Evolutionary conservation across 345 rosid species (phyloP).

Genomic region (Murraya koenigii): DNA sequence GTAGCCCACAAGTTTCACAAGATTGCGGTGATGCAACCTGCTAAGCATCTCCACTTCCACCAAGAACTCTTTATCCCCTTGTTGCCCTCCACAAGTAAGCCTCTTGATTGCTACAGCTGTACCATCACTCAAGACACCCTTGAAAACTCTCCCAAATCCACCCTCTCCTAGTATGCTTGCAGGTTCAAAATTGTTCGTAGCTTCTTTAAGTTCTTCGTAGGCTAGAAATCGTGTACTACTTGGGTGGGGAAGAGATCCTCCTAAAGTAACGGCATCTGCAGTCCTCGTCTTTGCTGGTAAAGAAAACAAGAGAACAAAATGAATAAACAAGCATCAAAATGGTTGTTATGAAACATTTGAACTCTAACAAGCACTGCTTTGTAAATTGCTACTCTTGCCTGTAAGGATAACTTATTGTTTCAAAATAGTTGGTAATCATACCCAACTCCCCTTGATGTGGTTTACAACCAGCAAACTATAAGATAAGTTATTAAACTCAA

Average conservation of each 20-base stretch:
- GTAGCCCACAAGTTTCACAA: constrained; percentile 98
- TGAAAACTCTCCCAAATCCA: constrained; percentile 96
- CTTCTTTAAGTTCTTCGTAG: constrained; percentile 93
- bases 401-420: not conserved
- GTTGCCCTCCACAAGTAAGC: constrained; percentile 88
- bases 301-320: not conserved
- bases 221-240: constrained; percentile 83
- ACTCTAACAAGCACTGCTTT: not conserved
- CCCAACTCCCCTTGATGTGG: not conserved
- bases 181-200: constrained; percentile 85
- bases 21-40: constrained; percentile 98
- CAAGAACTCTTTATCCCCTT: constrained; percentile 92
- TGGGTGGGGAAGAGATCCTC: constrained; percentile 80
- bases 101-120: constrained; percentile 98
- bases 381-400: not conserved
- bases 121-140: constrained; percentile 95
- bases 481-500: not conserved
- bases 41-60: constrained; percentile 99
- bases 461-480: not conserved
- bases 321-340: not conserved
- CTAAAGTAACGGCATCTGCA: constrained; percentile 42
- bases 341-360: not conserved
- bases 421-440: not conserved
- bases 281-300: constrained; percentile 61
- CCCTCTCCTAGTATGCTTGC: constrained; percentile 96